Evolutionary conservation across 768 basidiomycete genomes (phyloP).

Genomic region (Fomitopsis serialis): DNA sequence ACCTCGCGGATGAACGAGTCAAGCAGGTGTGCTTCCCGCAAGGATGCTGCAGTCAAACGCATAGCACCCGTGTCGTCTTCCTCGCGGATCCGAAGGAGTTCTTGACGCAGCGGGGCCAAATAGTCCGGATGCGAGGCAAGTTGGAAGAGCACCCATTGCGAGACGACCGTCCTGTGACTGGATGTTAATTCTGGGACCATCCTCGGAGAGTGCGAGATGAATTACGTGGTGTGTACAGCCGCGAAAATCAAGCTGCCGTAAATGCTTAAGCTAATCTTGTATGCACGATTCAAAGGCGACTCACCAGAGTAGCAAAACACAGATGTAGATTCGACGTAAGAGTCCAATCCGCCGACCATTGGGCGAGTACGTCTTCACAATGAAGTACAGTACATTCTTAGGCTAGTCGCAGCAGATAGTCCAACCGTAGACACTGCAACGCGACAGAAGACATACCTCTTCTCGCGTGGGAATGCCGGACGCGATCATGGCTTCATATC

Average conservation of each 20-base stretch:
- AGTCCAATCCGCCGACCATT: conserved; percentile 8
- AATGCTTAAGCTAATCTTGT: not conserved
- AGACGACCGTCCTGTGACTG: conserved; percentile 23
- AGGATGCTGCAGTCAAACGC: conserved; percentile 21
- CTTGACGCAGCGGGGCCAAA: conserved; percentile 23
- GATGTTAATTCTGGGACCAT: not conserved
- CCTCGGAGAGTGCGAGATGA: not conserved
- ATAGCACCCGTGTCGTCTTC: conserved; percentile 17
- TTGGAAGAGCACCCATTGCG: conserved; percentile 30
- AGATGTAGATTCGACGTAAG: conserved; percentile 18
- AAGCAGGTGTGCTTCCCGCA: conserved; percentile 22
- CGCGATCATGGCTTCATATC: conserved; percentile 10
- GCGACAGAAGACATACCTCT: conserved; percentile 6
- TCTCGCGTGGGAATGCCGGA: conserved; percentile 6
- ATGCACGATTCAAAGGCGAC: not conserved
- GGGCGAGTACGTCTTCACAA: conserved; percentile 11
- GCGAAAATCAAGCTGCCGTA: conserved; percentile 28
- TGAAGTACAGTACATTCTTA: conserved; percentile 13
- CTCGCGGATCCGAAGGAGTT: conserved; percentile 19
- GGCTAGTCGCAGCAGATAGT: conserved; percentile 4
- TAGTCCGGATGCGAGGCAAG: conserved; percentile 26
- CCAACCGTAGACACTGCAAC: not conserved
- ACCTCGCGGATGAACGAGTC: conserved; percentile 34
- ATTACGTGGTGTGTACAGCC: conserved; percentile 31
- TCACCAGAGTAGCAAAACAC: conserved; percentile 25